These are phyloP conservation scores for Quercus suber DNA, from an alignment of 306 rosid species.

Conservation along the genomic window DNA sequence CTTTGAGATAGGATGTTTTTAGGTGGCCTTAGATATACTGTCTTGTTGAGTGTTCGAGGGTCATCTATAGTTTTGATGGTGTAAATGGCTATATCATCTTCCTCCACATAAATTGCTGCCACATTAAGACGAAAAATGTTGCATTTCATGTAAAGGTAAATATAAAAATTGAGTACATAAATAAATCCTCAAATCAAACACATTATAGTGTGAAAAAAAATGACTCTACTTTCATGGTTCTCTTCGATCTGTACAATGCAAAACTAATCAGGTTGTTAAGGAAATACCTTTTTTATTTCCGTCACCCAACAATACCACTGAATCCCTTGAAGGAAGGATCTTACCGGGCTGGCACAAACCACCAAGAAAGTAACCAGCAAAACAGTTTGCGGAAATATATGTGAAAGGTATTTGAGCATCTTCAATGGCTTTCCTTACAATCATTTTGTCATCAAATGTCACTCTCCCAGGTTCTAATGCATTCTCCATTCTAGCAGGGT, in stretches of 20 bases:
- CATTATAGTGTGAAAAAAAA: too few species aligned
- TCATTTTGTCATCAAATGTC: constrained; percentile 78
- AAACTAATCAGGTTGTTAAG: neutral
- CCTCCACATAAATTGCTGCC: constrained; percentile 59
- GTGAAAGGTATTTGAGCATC: constrained; percentile 72
- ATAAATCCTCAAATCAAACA: too few species aligned
- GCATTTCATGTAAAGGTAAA: neutral
- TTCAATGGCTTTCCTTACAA: constrained; percentile 63
- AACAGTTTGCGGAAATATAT: constrained; percentile 61
- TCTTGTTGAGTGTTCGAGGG: constrained; percentile 61
- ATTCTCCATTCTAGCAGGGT: constrained; percentile 61
- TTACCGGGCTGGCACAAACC: constrained; percentile 64
- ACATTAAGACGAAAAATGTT: neutral
- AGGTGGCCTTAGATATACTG: constrained; percentile 65
- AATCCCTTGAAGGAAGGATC: constrained; percentile 48
- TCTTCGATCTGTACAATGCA: neutral
- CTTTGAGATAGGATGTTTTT: constrained; percentile 56
- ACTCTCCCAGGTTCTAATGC: constrained; percentile 76
- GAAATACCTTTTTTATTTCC: constrained; percentile 59
- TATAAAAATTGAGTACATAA: neutral
- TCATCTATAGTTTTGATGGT: constrained; percentile 59
- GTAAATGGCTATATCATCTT: constrained; percentile 75
- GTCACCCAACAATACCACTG: constrained; percentile 60
- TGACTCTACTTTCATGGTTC: too few species aligned
- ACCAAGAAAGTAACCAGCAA: constrained; percentile 75